Conservation (phyloP, 2,329 filamentous ascomycete species). For the Sclerotinia sclerotiorum region DNA sequence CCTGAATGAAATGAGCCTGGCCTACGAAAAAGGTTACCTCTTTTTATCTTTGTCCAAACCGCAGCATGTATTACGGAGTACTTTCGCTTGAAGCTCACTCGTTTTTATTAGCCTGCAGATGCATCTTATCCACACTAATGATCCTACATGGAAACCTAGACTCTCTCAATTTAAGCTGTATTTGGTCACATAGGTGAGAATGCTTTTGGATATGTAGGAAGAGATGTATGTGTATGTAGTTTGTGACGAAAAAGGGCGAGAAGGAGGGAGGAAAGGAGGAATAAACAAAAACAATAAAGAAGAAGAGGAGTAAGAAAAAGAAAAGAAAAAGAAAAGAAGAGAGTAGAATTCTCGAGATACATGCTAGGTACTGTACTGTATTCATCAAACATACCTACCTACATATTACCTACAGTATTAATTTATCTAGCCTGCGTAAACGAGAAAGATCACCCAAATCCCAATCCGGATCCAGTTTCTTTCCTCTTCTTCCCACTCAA, state of each 20-base stretch:
- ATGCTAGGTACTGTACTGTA: too few relatives aligned
- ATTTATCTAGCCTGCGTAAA: too few relatives aligned
- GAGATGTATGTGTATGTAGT: background rate
- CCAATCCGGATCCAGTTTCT: too few relatives aligned
- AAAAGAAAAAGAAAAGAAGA: too few relatives aligned
- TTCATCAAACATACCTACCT: too few relatives aligned
- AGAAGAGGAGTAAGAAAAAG: too few relatives aligned
- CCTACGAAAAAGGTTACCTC: background rate
- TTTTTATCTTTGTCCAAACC: background rate
- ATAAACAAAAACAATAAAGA: too few relatives aligned
- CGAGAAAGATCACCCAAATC: too few relatives aligned
- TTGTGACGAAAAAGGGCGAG: background rate
- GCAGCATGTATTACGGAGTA: background rate
- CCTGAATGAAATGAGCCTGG: slow-evolving; percentile 3
- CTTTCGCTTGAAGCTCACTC: background rate
- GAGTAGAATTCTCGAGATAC: too few relatives aligned
- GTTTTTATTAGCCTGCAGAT: background rate
- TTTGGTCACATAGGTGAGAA: background rate
- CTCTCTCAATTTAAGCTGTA: background rate
- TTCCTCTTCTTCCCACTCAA: too few relatives aligned
- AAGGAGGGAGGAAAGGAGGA: background rate
- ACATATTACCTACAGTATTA: too few relatives aligned
- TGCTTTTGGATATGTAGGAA: too few relatives aligned
- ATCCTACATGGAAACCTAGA: background rate
- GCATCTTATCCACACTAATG: slow-evolving; percentile 1